Conservation (phyloP, 768 basidiomycete genomes). For the Mycena galopus region DNA sequence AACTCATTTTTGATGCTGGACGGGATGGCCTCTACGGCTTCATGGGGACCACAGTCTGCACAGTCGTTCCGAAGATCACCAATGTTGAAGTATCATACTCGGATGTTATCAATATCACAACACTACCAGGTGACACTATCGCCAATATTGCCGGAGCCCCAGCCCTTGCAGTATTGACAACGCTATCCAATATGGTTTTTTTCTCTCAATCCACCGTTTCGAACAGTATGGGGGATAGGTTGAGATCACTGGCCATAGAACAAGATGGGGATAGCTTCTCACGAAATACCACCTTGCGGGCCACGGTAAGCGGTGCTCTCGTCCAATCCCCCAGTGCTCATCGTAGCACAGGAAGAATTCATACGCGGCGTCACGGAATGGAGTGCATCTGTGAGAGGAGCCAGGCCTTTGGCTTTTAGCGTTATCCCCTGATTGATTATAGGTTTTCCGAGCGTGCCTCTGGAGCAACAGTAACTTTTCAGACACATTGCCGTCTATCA, state of each 20-base stretch:
- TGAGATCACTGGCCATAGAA: not conserved
- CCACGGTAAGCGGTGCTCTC: not conserved
- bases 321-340: not conserved
- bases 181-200: not conserved
- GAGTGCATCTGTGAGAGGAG: conserved; percentile 5
- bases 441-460: conserved; percentile 10
- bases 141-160: not conserved
- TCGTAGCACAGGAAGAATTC: not conserved
- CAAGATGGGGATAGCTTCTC: not conserved
- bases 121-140: not conserved
- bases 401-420: not conserved
- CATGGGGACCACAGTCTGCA: conserved; percentile 4
- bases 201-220: not conserved
- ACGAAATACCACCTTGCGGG: not conserved
- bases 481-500: not conserved
- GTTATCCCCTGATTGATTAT: not conserved
- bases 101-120: not conserved
- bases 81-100: not conserved
- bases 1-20: not conserved
- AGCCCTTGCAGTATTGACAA: not conserved
- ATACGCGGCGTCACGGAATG: conserved; percentile 3
- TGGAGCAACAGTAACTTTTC: not conserved
- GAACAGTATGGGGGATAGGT: conserved; percentile 5
- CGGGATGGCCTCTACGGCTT: not conserved
- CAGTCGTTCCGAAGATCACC: not conserved